Percentiles rank a stretch among this genome's conserved stretches.
phyloP scores from a whole-genome alignment of 208 protist species.

The Trypanosoma melophagium region DNA sequence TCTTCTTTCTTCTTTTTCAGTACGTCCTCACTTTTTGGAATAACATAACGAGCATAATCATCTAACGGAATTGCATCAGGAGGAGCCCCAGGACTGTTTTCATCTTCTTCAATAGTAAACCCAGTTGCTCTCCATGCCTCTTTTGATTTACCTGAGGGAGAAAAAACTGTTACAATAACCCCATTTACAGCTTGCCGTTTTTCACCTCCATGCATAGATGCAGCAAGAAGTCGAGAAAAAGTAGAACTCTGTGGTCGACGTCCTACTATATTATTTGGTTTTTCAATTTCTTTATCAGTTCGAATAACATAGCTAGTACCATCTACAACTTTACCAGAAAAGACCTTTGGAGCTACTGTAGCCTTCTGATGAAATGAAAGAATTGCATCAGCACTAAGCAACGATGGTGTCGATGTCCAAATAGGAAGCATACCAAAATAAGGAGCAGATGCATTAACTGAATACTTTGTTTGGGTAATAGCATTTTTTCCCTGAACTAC shows the following conservation, averaged over 20 bases:
- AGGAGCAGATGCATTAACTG: not conserved
- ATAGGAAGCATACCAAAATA: conserved; percentile 26
- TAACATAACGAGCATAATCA: conserved; percentile 28
- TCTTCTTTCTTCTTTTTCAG: not conserved
- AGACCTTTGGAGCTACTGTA: not conserved
- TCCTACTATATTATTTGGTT: not conserved
- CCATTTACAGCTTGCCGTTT: not conserved
- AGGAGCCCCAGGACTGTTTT: conserved; percentile 14
- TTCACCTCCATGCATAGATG: conserved; percentile 1
- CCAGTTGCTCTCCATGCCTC: not conserved
- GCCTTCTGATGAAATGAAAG: conserved; percentile 21
- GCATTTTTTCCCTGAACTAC: not conserved
- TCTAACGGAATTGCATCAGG: conserved; percentile 23
- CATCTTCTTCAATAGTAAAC: not conserved
- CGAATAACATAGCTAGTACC: not conserved
- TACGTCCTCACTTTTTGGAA: conserved; percentile 6
- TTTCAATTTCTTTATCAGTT: not conserved
- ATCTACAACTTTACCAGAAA: not conserved
- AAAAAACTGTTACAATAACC: not conserved
- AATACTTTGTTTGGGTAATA: too few relatives aligned
- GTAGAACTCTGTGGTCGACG: conserved; percentile 3
- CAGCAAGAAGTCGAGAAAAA: conserved; percentile 22
- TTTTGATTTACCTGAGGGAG: not conserved
- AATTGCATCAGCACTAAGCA: conserved; percentile 26
- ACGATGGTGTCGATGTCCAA: conserved; percentile 18